Base-by-base conservation (phyloP, 2,329 filamentous ascomycete species). In the Curvularia spicifera region DNA sequence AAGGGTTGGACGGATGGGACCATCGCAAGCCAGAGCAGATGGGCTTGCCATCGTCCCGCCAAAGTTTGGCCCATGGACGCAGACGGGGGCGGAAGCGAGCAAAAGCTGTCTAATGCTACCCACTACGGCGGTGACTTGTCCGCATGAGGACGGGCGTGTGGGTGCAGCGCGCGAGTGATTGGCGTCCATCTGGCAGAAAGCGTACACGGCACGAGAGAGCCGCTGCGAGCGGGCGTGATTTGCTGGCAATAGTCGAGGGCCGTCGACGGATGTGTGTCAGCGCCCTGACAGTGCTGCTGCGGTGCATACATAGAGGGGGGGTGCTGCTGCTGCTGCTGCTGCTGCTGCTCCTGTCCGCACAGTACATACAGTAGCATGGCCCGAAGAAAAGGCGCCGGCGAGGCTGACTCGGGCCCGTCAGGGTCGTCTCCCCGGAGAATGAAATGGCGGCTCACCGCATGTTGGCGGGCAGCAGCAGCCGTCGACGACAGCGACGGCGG, bases 41-140 rank as follows among this genome's bases (percentile, higher is more conserved):
- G 42, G 55, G 53, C 46, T 51, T 40, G 55, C 57, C 55, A 54
- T 63, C 57, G 59, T 68, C 56, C 66, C 56, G 65, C 58, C 44
- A 51, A 57, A 51, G 44, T 57, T 57, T 53, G 57, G 48, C 43
- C 35, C 39, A 43, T 28, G 22, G 33, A 44, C 35, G 44, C 9
- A 26, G 49, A 54, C 43, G 44, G 6, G 56, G 59, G 53, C 60
- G 58, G 52, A 61, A 60, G 62, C 64, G 53, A 59, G 58, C 55
- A 56, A 62, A 74, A 70, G 37, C 67, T 59, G 50, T 67, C 59
- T 74, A 74, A 61, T 68, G 62, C 53, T 33, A n/a, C 45, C 47
- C 48, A 50, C 52, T 59, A 56, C 57, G 61, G 62, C 64, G 52
- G 44, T 44, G 56, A 42, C 58, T 48, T 52, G 60, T 40, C 65